phyloP scores from a whole-genome alignment of 2,329 filamentous ascomycete species.

The Aspergillus carbonarius region DNA sequence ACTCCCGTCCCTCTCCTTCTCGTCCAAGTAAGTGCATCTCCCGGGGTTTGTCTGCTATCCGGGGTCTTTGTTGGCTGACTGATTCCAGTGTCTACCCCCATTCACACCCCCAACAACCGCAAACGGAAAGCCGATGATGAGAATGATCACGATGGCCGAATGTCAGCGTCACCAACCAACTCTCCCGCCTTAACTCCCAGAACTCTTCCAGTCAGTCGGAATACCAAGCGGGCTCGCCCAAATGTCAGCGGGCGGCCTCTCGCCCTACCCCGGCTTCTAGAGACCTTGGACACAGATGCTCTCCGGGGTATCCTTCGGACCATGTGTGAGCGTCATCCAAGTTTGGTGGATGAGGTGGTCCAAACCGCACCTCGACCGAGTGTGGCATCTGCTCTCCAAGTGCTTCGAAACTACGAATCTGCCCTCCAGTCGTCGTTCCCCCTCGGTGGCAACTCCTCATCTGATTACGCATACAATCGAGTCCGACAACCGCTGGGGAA shows the following conservation, averaged over 20 bases:
- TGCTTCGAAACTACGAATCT: constrained; percentile 78
- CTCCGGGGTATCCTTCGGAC: constrained; percentile 83
- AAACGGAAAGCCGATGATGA: constrained; percentile 90
- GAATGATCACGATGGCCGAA: constrained; percentile 70
- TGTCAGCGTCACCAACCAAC: constrained; percentile 82
- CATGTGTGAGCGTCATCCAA: constrained; percentile 85
- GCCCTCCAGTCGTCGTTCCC: constrained; percentile 78
- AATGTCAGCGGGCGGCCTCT: constrained; percentile 69
- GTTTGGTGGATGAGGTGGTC: constrained; percentile 80
- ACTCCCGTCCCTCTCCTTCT: constrained; percentile 59
- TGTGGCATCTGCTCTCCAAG: constrained; percentile 73
- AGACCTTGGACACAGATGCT: constrained; percentile 84
- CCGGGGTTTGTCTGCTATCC: constrained; percentile 7
- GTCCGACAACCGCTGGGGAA: constrained; percentile 77
- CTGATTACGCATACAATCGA: constrained; percentile 93
- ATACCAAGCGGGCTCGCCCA: constrained; percentile 65
- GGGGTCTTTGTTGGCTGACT: constrained; percentile 13
- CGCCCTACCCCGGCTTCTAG: constrained; percentile 74
- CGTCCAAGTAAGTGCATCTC: constrained; percentile 53
- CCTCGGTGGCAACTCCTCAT: constrained; percentile 76
- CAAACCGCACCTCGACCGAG: constrained; percentile 83
- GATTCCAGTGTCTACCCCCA: constrained; percentile 39
- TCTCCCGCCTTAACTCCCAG: constrained; percentile 75
- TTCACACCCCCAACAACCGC: constrained; percentile 47
- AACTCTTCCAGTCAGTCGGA: constrained; percentile 65